A percentile compares a stretch with the other conserved stretches of the same genome.
phyloP scores from a whole-genome alignment of 176 grass and related monocot species.

The Aegilops bicornis region DNA sequence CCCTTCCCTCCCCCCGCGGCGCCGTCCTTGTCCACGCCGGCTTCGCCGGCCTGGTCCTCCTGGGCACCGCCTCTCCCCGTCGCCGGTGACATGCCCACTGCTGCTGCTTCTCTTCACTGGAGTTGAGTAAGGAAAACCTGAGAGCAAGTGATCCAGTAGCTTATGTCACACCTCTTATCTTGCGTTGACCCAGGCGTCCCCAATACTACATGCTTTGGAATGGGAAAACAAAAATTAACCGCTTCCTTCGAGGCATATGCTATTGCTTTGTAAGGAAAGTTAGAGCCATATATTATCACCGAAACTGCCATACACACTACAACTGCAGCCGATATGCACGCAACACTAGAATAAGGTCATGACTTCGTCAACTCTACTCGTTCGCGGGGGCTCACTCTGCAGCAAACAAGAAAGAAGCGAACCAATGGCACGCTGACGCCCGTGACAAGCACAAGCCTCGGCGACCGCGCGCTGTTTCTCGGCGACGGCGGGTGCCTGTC shows the following conservation, averaged over 20 bases:
- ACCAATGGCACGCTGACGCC: too few relatives aligned
- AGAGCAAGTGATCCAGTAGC: not conserved
- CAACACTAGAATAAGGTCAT: too few relatives aligned
- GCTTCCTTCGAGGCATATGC: not conserved
- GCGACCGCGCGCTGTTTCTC: too few relatives aligned
- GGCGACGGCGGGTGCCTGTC: too few relatives aligned
- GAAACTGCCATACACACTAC: too few relatives aligned
- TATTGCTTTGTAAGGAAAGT: not conserved
- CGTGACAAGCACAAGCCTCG: too few relatives aligned
- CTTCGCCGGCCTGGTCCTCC: slow-evolving; percentile 8
- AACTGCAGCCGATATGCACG: too few relatives aligned
- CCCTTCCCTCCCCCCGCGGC: slow-evolving; percentile 33
- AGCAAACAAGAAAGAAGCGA: too few relatives aligned
- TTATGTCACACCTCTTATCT: not conserved
- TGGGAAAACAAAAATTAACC: not conserved
- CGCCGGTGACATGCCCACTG: not conserved
- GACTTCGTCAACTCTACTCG: too few relatives aligned
- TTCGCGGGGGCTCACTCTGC: too few relatives aligned
- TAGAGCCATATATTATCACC: not conserved
- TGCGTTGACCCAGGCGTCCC: not conserved
- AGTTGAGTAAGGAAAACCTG: not conserved
- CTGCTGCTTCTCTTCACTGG: not conserved
- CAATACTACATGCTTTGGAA: not conserved
- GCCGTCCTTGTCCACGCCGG: not conserved
- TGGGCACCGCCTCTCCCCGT: not conserved